Base-by-base conservation (phyloP, 2,329 filamentous ascomycete genomes). In the Penicillium sp. region DNA sequence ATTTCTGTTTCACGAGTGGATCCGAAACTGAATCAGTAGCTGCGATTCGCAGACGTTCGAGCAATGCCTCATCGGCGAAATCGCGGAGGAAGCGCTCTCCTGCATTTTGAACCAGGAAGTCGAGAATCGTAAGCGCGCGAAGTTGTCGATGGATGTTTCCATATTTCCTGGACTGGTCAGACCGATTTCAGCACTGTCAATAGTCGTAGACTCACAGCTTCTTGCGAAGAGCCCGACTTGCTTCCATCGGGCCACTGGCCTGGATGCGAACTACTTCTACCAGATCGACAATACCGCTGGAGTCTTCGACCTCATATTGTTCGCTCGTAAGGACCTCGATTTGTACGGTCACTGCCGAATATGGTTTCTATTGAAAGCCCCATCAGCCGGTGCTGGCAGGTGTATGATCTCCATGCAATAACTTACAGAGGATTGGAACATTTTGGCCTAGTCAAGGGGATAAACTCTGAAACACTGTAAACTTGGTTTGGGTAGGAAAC, bases 251-350 rank as follows among this genome's bases (percentile, higher is more conserved):
- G 0, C 94, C 94, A 7, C 89, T 89, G 26, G 84, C 82, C 75
- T 99, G 94, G 56, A 99, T 85, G 62, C 89, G 88, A 71, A 99
- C 90, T 54, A 94, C 91, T 74, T 99, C 94, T 61, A 97, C 90
- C 25, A 99, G 85, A 67, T 97, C 92, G 38, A 93, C 90, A 61
- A 99, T 91, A 25, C 93, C 94, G 66, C 90, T 88, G 36, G 95
- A 80, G 72, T 97, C 92, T 71, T 97, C 91, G 70, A 95, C 90
- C 58, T 95, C 88, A 74, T 90, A 95, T 59, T 88, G 81, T 75
- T 97, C 93, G 68, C 90, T 88, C 1, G 93, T 97, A 65, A 97
- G 83, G 57, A 88, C 88, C 75, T 97, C 94, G 67, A 99, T 85
- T 61, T 90, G 90, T 52, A 96, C 93, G 35, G 93, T 96, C 60